These are phyloP conservation scores for Gracilaria vermiculophylla DNA, from an alignment of 23 red algal genomes.

Conservation along the genomic window DNA sequence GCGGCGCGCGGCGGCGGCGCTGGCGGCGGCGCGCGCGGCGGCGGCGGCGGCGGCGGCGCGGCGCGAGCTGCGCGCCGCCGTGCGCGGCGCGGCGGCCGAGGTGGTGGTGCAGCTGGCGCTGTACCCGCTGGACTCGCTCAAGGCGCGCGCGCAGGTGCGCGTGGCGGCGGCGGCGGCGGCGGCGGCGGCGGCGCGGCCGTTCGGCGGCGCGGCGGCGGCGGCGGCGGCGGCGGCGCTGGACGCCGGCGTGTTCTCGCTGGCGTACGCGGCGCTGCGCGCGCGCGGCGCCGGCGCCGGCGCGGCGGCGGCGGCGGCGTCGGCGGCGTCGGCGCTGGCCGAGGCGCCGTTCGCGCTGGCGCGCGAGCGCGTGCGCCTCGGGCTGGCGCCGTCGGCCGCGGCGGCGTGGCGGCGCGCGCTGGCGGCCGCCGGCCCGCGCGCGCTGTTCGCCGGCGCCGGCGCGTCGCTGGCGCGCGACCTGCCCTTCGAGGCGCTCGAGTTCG, in stretches of 20 bases:
- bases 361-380: conserved; percentile 21
- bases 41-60: background rate
- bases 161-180: too few relatives aligned
- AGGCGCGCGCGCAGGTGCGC: background rate
- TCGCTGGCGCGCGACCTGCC: background rate
- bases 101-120: background rate
- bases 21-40: too few relatives aligned
- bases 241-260: background rate
- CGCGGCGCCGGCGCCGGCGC: background rate
- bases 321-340: background rate
- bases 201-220: background rate
- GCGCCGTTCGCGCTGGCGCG: background rate
- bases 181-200: background rate
- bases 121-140: background rate
- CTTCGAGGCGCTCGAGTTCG: background rate
- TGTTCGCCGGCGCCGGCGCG: background rate
- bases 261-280: background rate
- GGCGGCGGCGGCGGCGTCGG: background rate
- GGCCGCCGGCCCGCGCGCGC: background rate
- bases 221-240: too few relatives aligned
- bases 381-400: background rate
- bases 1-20: background rate
- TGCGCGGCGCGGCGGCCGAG: background rate
- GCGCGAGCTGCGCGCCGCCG: background rate
- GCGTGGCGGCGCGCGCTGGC: background rate